Base-by-base conservation (phyloP, 2,329 filamentous ascomycete genomes). In the Stagonosporopsis tanaceti region DNA sequence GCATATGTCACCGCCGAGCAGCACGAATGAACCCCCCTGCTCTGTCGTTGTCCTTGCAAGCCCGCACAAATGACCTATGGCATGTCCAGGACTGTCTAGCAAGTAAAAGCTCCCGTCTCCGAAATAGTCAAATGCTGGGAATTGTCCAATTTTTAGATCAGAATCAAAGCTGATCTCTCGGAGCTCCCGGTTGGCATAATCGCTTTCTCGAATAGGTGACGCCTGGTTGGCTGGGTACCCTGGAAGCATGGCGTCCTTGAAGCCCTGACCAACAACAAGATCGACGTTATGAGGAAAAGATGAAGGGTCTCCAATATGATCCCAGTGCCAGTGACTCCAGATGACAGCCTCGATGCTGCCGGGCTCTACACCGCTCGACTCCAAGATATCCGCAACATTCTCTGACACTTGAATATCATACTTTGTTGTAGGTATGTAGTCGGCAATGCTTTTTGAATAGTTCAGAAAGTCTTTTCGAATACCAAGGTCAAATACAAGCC, bases 41-140 rank as follows among this genome's bases (percentile, higher is more conserved):
- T 40, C 41, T 0, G 48, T 40, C 0, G 65, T 69, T 2, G 78
- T 80, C 7, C 83, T 73, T 1, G 81, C 83, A 0, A 86, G 73
- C 3, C 76, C 83, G 54, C 78, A 79, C n/a, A 83, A 71, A 63
- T 84, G 82, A 1, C 81, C 82, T 11, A 82, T 68, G 0, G 79
- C 77, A 63, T 86, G 83, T 1, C 85, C 85, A 0, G 83, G 83
- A 3, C 79, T 78, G 60, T 84, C 75, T 27, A 87, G 75, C 1
- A 87, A 74, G 64, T 85, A 86, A 61, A 87, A 84, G 22, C 75
- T 79, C 0, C 84, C 84, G 64, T 87, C 84, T 3, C 79, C 79
- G 53, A 85, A 87, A 64, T 80, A 86, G 65, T 87, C 84, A 25
- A 75, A 70, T 2, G 82, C 81, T 30, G 74, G 63, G 64, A 83